These are phyloP conservation scores for Penicillium psychrofluorescens DNA, from an alignment of 495 filamentous ascomycete genomes.

Conservation along the genomic window DNA sequence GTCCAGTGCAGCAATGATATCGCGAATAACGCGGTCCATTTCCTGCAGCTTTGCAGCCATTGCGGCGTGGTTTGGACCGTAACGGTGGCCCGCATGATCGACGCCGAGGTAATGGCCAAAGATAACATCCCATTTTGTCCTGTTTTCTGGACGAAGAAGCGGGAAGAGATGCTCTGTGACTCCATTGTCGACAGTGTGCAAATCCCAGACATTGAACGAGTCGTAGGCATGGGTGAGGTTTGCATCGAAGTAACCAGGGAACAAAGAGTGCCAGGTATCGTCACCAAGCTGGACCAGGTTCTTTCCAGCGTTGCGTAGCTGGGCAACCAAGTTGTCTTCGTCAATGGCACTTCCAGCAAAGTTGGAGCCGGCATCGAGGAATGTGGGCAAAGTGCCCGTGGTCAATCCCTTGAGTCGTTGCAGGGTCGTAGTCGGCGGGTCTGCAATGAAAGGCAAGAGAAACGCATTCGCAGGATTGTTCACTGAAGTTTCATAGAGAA, in stretches of 20 bases:
- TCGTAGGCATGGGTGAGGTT: slow-evolving; percentile 83
- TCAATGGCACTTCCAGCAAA: slow-evolving; percentile 97
- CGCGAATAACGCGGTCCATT: slow-evolving; percentile 75
- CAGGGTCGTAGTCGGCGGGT: slow-evolving; percentile 88
- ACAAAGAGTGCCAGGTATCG: slow-evolving; percentile 91
- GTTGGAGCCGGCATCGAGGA: slow-evolving; percentile 87
- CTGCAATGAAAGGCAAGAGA: slow-evolving; percentile 90
- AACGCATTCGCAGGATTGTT: slow-evolving; percentile 73
- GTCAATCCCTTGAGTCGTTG: slow-evolving; percentile 91
- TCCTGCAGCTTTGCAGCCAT: slow-evolving; percentile 86
- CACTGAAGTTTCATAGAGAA: slow-evolving; percentile 75
- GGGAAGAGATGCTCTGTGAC: slow-evolving; percentile 92
- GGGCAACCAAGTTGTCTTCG: slow-evolving; percentile 88
- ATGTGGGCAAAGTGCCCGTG: slow-evolving; percentile 90
- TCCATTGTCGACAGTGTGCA: slow-evolving; percentile 94
- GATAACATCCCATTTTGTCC: slow-evolving; percentile 77
- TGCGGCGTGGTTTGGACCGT: slow-evolving; percentile 86
- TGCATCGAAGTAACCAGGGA: slow-evolving; percentile 83
- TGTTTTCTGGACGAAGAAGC: slow-evolving; percentile 55
- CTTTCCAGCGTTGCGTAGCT: slow-evolving; percentile 72
- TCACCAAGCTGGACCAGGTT: slow-evolving; percentile 89
- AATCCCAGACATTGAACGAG: slow-evolving; percentile 96
- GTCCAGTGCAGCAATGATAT: slow-evolving; percentile 66
- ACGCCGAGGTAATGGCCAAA: slow-evolving; percentile 93
- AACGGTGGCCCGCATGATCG: slow-evolving; percentile 94